Base-by-base conservation (phyloP, 2,329 filamentous ascomycete genomes). In the Cladosporium colombiae region DNA sequence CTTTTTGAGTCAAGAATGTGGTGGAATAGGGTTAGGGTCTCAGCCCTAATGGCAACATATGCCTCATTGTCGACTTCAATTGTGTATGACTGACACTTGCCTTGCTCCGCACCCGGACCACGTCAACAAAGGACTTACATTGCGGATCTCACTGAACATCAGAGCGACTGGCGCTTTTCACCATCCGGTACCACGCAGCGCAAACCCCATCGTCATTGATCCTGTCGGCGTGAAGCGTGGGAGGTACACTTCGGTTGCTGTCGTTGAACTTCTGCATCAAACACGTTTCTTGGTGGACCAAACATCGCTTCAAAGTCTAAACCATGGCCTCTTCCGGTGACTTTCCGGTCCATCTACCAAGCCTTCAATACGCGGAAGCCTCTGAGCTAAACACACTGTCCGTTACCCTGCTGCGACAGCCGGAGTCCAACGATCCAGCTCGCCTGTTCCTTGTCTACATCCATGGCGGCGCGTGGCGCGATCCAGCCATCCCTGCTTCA, bases 401-500 rank as follows among this genome's bases (percentile, higher is more conserved):
- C 64, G 65, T 81, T 37, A 81, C 78, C 73, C 76, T 82, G 1
- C 79, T 79, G 14, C 71, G 74, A 0, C 75, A 76, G 0, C 70
- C 69, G 5, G 69, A 66, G 13, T 64, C 67, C 46, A 62, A 69
- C 55, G 65, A 67, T 65, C 55, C 33, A 16, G 67, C 67, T 18
- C 69, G 65, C 50, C 53, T 73, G 40, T 76, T 74, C 73, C 52
- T 76, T 46, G 77, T 79, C 68, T 83, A 80, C 73, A 72, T 83
- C 70, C 82, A 83, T 72, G 82, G 82, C 73, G 82, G 82, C 68
- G 81, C 81, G 65, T 84, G 81, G 81, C 79, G 78, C 68, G 82
- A 83, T 67, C 81, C 81, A 3, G 67, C 72, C n/a, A 78, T 81
- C 68, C 74, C 72, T 50, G 73, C 77, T 2, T 44, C 70, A 35